Evolutionary conservation across 768 basidiomycete species (phyloP), one percentile per base, ranked within the genome.

Genomic region (Lepiota subincarnata): DNA sequence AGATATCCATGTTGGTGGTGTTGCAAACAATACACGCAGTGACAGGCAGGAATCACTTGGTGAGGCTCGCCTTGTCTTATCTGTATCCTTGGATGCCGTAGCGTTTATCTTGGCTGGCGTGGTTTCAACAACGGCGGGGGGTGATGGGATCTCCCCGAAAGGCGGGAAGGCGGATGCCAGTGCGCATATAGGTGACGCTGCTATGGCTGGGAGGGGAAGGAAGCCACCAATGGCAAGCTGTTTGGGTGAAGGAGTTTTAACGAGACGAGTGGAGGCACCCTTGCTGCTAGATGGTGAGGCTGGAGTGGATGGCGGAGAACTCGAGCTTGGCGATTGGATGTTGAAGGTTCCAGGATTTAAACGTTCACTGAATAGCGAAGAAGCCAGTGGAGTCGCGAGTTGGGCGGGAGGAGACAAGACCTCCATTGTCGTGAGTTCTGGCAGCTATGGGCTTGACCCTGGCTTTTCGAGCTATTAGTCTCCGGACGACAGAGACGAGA

Each of bases 171-270:
- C 71, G 18, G 70, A 55, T 7, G 73, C 71, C 5, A 82, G 79
- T 4, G 81, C 79, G 64, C 73, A 75, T 48, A 80, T 60, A n/a
- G 83, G 83, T 3, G 84, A 84, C 19, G 81, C 81, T 50, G 73
- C 70, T 55, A 83, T 83, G 37, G 82, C 75, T 7, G 84, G 77
- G 46, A 84, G 73, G 41, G 81, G 76, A 20, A 73, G 62, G 59
- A 79, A 78, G 34, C 66, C 70, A 57, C 66, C 69, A 58, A 72
- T 65, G 43, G 59, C 60, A 50, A 69, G 58, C 39, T 56, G 61
- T 50, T 60, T 60, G n/a, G 60, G 59, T 28, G 53, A 28, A n/a
- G 45, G 14, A 31, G 19, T 8, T 35, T 20, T 48, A 14, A 36
- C 28, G 14, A 42, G 41, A 31, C 19, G 45, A 8, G 19, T 16